A percentile compares a stretch with the other conserved stretches of the same genome.
These are phyloP conservation scores for Peronospora farinosa DNA, from an alignment of 352 stramenopile genomes.

Conservation along the genomic window DNA sequence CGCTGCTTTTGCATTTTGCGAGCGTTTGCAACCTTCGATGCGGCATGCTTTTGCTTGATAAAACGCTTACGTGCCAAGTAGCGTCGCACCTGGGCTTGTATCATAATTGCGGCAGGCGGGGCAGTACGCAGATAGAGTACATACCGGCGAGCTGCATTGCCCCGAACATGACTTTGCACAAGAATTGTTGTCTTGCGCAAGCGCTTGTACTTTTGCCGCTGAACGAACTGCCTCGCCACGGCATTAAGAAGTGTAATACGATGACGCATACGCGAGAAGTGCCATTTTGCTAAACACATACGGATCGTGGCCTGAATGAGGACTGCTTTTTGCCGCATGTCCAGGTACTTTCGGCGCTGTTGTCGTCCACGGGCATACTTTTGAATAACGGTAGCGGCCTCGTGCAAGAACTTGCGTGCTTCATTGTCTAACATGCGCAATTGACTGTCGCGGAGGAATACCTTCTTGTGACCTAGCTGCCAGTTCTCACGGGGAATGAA, in stretches of 20 bases:
- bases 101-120: slow-evolving; percentile 68
- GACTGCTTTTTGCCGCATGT: slow-evolving; percentile 54
- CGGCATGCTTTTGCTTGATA: slow-evolving; percentile 57
- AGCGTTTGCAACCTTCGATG: slow-evolving; percentile 64
- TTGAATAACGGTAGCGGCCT: slow-evolving; percentile 70
- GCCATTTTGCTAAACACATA: slow-evolving; percentile 56
- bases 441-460: slow-evolving; percentile 82
- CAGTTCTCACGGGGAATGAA: slow-evolving; percentile 80
- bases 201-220: slow-evolving; percentile 60
- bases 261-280: slow-evolving; percentile 44
- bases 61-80: slow-evolving; percentile 67
- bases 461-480: slow-evolving; percentile 86
- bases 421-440: slow-evolving; percentile 80
- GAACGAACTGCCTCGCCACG: slow-evolving; percentile 61
- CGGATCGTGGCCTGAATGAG: slow-evolving; percentile 58
- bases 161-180: slow-evolving; percentile 64
- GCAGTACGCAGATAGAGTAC: slow-evolving; percentile 67
- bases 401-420: slow-evolving; percentile 78
- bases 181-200: slow-evolving; percentile 61
- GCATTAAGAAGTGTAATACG: slow-evolving; percentile 70
- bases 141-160: slow-evolving; percentile 65
- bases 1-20: slow-evolving; percentile 63
- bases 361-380: slow-evolving; percentile 64
- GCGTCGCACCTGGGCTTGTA: slow-evolving; percentile 63
- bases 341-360: slow-evolving; percentile 62